Percentiles rank a stretch among this genome's conserved stretches.
These are phyloP conservation scores for Gliomastix tumulicola DNA, from an alignment of 2,329 filamentous ascomycete genomes.

Conservation along the genomic window DNA sequence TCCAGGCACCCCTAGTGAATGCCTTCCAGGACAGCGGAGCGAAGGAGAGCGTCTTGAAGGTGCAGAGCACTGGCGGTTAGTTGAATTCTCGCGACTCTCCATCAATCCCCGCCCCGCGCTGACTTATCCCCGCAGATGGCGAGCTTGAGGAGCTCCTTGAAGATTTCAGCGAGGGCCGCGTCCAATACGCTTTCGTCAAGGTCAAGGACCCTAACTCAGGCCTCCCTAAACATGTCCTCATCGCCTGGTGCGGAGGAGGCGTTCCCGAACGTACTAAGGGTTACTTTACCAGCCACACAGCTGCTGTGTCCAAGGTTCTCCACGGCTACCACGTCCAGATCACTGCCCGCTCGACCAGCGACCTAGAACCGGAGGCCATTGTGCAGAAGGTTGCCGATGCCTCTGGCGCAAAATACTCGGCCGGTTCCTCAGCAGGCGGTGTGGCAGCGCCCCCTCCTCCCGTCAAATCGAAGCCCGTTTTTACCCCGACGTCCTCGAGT, in stretches of 20 bases:
- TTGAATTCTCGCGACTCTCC: too few relatives aligned
- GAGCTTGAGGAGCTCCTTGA: slow-evolving; percentile 86
- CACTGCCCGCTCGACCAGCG: slow-evolving; percentile 84
- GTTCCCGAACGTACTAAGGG: slow-evolving; percentile 98
- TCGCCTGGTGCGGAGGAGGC: slow-evolving; percentile 95
- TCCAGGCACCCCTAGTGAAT: slow-evolving; percentile 85
- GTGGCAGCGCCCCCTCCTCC: slow-evolving; percentile 62
- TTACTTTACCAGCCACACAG: slow-evolving; percentile 93
- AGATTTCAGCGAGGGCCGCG: slow-evolving; percentile 91
- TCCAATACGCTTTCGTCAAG: slow-evolving; percentile 96
- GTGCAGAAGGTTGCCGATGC: slow-evolving; percentile 91
- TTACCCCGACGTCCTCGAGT: slow-evolving; percentile 64
- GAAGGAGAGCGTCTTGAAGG: slow-evolving; percentile 94
- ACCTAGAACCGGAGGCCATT: slow-evolving; percentile 81
- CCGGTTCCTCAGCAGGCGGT: slow-evolving; percentile 48
- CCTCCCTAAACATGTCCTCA: slow-evolving; percentile 85
- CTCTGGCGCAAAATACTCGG: slow-evolving; percentile 89
- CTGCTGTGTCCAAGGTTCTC: slow-evolving; percentile 82
- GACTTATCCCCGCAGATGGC: slow-evolving; percentile 55
- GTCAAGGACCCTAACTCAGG: slow-evolving; percentile 89
- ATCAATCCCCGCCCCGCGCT: slow-evolving; percentile 8
- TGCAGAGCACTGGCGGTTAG: slow-evolving; percentile 81
- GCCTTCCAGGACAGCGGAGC: slow-evolving; percentile 81
- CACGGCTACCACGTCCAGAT: slow-evolving; percentile 98
- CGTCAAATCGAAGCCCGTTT: slow-evolving; percentile 82